Base-by-base conservation (phyloP, 2,329 filamentous ascomycete genomes). In the Trichoderma arundinaceum region DNA sequence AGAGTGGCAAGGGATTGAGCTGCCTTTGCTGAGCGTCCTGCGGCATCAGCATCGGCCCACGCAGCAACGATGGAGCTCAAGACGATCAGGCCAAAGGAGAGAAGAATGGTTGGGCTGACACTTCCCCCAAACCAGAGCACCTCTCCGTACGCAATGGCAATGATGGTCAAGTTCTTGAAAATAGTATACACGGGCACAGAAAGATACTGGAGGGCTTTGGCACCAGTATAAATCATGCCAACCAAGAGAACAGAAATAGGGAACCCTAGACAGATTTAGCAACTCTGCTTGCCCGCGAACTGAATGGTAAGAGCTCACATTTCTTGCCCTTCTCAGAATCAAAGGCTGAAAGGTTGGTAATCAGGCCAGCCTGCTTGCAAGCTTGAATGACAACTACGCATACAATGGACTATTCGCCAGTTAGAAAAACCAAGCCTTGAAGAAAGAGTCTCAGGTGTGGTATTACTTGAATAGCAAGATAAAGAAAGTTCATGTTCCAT, bases 131-230 rank as follows among this genome's bases (percentile, higher is more conserved):
- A 99, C 94, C 94, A 98, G 61, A 99, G 86, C 35, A 99, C 94
- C 81, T 99, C 95, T 72, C 95, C 95, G 72, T 99, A 99, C 64
- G 95, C 95, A 74, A 98, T 99, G 70, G 98, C 88, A 74, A 99
- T 98, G 78, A 96, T 99, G 68, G 95, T 98, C 83, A 99, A 80
- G 82, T 99, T 99, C 86, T 99, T 99, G 86, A 99, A 99, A 77
- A 99, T 99, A 64, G 95, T 99, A 82, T 99, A 99, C 32, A 99
- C 95, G 28, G 95, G 95, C 64, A 99, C 96, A 38, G 94, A 97
- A 68, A 99, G 90, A 80, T 90, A 98, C 80, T 97, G 93, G 52
- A 99, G 88, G 19, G 95, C 93, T 83, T 97, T 97, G 74, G 92
- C 95, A 74, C 92, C 90, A 64, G 95, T 98, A 81, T 98, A 99